Evolutionary conservation across 495 filamentous ascomycete species (phyloP), one percentile per base, ranked within the genome.

Genomic region (Penicillium mononematosum): DNA sequence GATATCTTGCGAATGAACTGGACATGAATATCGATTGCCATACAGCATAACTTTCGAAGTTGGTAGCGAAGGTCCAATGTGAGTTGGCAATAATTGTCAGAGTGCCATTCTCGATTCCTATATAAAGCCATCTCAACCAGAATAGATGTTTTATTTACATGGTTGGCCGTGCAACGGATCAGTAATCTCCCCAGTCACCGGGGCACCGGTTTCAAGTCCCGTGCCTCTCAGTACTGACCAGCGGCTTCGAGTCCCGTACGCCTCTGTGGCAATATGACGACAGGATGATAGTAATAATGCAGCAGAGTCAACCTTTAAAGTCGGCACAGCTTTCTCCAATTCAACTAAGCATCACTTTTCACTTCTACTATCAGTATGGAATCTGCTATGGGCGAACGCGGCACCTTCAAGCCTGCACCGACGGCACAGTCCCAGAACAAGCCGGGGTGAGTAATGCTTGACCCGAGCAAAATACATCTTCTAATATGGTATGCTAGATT

Each of bases 391-490:
- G 60, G 59, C 19, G 43, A 64, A 10, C 52, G 58, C 20, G 66
- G 66, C 24, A 34, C 49, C 31, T 73, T 73, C 59, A 45, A 66
- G 32, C 34, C 61, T 22, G 59, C 68, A 3, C 50, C 60, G 44
- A 39, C 38, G 20, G 52, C 56, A 44, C 66, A 71, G 45, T 58
- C 54, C 38, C 70, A 73, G 49, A 14, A 47, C 8, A 73, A 68
- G 20, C 70, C 52, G 5, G 52, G 52, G 52, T 55, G n/a, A 36
- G 43, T 19, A 2, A n/a, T 38, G 16, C 5, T 38, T 46, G 2
- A 47, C 22, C 4, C 5, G 4, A 9, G 32, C 2, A 6, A 19
- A 32, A 46, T 17, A 24, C 2, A 19, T n/a, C 31, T 8, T 7
- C 19, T 55, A 46, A 45, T 4, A 2, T 5, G 17, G 0, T 17